Evolutionary conservation across 1,284 basidiomycete genomes (phyloP), one percentile per base, ranked within the genome.

Genomic region (Ceratobasidium sp.): DNA sequence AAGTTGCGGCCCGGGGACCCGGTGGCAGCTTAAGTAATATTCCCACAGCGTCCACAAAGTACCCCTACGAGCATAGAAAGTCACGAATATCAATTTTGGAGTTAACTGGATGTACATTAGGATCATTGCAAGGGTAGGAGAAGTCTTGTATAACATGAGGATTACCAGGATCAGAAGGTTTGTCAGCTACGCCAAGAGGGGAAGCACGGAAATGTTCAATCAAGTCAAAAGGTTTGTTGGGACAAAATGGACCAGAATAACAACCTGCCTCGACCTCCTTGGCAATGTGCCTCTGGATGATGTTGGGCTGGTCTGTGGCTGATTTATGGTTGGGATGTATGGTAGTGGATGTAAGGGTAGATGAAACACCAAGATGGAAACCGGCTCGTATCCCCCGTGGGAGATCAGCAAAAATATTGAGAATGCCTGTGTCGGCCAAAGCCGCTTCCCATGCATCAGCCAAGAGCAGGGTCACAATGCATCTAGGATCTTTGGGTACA

Each of bases 91-190:
- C 51, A 7, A 86, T 84, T n/a, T 35, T 10, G 0, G 77, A 82
- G 75, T 87, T 88, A 45, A 88, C 82, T 0, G 85, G 87, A 0
- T 61, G 37, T 0, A 75, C 76, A 0, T 17, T 8, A 4, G 10
- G 6, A 3, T 71, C 13, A 0, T 20, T 15, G 33, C 78, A 60
- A 0, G 83, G 83, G 73, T 79, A 82, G 0, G 86, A 88, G 13
- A 86, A 82, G 61, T 88, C 85, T n/a, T 88, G 85, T 0, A 88
- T 80, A 0, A 84, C 56, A 0, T 80, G 51, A 49, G 81, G 84
- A 58, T 83, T 83, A 0, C 80, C 81, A 0, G 80, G 81, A 17
- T 81, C 81, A 0, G 82, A 76, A 8, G 58, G 58, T 64, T 87
- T 86, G 13, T 61, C 61, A 5, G 67, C 35, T 8, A 67, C 74